Conservation (phyloP, 2,329 filamentous ascomycete genomes). For the Meredithiella fracta region DNA sequence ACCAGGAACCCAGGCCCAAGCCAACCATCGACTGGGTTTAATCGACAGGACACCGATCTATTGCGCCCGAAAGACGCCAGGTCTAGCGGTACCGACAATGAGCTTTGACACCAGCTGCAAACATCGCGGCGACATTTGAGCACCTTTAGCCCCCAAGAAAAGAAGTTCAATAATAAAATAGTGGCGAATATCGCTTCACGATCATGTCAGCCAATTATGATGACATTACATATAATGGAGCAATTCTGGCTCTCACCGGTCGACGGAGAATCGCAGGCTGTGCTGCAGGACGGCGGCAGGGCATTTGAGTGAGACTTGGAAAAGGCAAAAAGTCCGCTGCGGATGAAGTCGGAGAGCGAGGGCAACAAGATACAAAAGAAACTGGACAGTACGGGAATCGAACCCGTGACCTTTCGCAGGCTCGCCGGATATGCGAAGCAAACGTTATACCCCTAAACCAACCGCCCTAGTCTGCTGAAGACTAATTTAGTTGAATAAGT, state of each 20-base stretch:
- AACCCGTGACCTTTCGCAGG: constrained; percentile 14
- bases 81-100: no score
- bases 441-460: constrained; percentile 15
- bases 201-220: neutral
- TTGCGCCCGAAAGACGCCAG: no score
- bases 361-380: neutral
- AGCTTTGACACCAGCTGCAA: neutral
- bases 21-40: no score
- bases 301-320: neutral
- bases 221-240: neutral
- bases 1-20: no score
- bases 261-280: neutral
- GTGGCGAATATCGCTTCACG: neutral
- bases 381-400: constrained; percentile 14
- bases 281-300: neutral
- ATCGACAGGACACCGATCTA: no score
- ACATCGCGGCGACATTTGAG: neutral
- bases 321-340: neutral
- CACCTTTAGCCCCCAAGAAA: neutral
- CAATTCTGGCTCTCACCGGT: neutral
- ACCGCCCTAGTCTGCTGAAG: constrained; percentile 1
- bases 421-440: constrained; percentile 13
- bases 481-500: neutral
- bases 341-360: neutral
- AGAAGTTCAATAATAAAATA: neutral